Evolutionary conservation across 2,329 filamentous ascomycete genomes (phyloP), one percentile per base, ranked within the genome.

Genomic region (Colletotrichum euphorbiae): DNA sequence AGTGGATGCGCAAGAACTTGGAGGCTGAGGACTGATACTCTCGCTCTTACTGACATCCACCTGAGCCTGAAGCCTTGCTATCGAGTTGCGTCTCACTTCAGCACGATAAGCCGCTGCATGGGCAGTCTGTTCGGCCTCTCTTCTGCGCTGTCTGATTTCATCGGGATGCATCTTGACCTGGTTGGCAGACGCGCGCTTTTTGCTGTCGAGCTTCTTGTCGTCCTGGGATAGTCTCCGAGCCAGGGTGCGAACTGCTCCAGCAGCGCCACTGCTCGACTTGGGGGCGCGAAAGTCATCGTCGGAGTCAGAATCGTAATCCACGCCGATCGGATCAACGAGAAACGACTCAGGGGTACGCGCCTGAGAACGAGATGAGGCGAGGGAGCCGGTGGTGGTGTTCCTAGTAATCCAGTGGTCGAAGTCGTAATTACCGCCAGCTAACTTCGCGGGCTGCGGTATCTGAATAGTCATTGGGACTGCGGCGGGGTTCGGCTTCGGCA

Each of bases 171-270:
- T 28, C 19, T 60, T 59, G 7, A 28, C 38, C 21, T 46, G 42
- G 36, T 31, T 31, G 13, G 60, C 38, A 3, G 61, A 45, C 17
- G 55, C 42, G 33, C 50, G 64, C 21, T 60, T 58, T n/a, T 21
- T 28, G 46, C 15, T 40, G 19, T 28, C 36, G 31, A 40, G 75
- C 51, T 79, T 82, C 2, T 74, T 72, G 7, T 81, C 76, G 19
- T 83, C 82, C 24, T 82, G 78, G 2, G 85, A 85, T 6, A 86
- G 76, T 42, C 81, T 83, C 50, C 80, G 79, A 63, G 80, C 78
- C 15, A 87, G 73, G 46, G 78, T 83, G 42, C 80, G 83, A 36
- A 88, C 75, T 0, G 82, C 80, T 55, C 78, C 80, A n/a, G 88
- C 75, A 0, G 82, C 80, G 54, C 78, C 80, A 17, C 75, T 80